phyloP scores from a whole-genome alignment of 2,329 filamentous ascomycete genomes.

The Allantophomopsis cytisporea region DNA sequence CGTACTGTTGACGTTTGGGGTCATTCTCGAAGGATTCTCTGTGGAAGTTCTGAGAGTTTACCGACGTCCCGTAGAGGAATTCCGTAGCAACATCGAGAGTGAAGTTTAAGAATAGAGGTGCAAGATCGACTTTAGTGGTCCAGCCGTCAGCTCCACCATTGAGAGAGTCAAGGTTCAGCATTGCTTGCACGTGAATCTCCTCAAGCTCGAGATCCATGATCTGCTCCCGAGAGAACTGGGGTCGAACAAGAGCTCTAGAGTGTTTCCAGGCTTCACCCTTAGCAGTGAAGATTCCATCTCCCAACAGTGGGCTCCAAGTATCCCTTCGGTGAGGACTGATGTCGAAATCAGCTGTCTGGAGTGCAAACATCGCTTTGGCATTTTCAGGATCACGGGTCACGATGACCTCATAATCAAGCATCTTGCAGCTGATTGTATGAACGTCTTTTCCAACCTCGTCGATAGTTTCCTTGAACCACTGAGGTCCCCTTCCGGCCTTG shows the following conservation, averaged over 20 bases:
- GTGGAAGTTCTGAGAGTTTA: too few relatives aligned
- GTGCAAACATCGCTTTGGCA: constrained; percentile 80
- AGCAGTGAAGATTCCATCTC: constrained; percentile 40
- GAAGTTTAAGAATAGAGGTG: constrained; percentile 41
- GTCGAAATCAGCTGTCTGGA: constrained; percentile 56
- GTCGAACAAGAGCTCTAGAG: constrained; percentile 36
- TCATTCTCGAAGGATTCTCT: too few relatives aligned
- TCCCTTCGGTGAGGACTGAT: constrained; percentile 28
- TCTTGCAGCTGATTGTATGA: too few relatives aligned
- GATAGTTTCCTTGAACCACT: too few relatives aligned
- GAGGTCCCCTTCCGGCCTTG: too few relatives aligned
- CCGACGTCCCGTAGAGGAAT: constrained; percentile 23
- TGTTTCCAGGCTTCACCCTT: constrained; percentile 38
- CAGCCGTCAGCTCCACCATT: constrained; percentile 33
- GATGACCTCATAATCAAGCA: background rate
- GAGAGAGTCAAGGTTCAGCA: constrained; percentile 41
- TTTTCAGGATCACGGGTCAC: constrained; percentile 72
- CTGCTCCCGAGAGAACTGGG: constrained; percentile 34
- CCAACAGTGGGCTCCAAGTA: constrained; percentile 31
- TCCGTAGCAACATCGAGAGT: constrained; percentile 44
- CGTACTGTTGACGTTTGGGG: too few relatives aligned
- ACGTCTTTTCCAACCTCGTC: too few relatives aligned
- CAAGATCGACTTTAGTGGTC: constrained; percentile 21
- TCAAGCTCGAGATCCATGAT: constrained; percentile 27
- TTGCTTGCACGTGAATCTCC: constrained; percentile 40